Base-by-base conservation (phyloP, 108 stramenopile genomes). In the Nitzschia sp. region DNA sequence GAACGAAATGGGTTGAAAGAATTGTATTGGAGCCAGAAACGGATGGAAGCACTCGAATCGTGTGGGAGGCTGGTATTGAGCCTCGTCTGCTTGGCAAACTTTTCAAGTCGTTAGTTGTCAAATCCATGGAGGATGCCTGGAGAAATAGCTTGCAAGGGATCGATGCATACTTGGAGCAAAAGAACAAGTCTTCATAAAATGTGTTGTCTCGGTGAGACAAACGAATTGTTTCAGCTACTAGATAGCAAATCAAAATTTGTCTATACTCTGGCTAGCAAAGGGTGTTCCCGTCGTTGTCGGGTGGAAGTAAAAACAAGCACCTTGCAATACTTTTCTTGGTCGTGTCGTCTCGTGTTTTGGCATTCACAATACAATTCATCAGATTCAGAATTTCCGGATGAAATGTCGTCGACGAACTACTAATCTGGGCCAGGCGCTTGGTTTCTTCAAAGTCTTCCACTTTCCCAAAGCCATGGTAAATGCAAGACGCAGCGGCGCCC, bases 141-240 rank as follows among this genome's bases (percentile, higher is more conserved):
- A 62, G 9, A 19, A 24, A 62, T 6, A 45, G 36, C 23, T 42
- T 62, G 34, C 35, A n/a, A 3, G 38, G 36, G 5, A 17, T 62
- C 60, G 60, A 62, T 42, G 36, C 8, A 35, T 62, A 62, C 21
- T 28, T 62, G n/a, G 56, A 57, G 29, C 4, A 28, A 28, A 57
- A 4, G n/a, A 57, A 28, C 23, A 57, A 42, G 38, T 42, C 9
- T 6, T 42, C 9, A 6, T 42, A 6, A 9, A 13, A 6, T 42
- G 6, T 9, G 38, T 42, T 42, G 38, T 42, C 38, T 13, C 6
- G 38, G 13, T 9, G 38, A 42, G 13, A 42, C 9, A 42, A 42
- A 42, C 38, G 6, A 42, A 42, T 13, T 9, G 38, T 13, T 9
- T 6, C 38, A 9, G 6, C 38, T 42, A 42, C 38, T 42, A 42